Evolutionary conservation across 352 stramenopile species (phyloP), one percentile per base, ranked within the genome.

Genomic region (Phytophthora ramorum): DNA sequence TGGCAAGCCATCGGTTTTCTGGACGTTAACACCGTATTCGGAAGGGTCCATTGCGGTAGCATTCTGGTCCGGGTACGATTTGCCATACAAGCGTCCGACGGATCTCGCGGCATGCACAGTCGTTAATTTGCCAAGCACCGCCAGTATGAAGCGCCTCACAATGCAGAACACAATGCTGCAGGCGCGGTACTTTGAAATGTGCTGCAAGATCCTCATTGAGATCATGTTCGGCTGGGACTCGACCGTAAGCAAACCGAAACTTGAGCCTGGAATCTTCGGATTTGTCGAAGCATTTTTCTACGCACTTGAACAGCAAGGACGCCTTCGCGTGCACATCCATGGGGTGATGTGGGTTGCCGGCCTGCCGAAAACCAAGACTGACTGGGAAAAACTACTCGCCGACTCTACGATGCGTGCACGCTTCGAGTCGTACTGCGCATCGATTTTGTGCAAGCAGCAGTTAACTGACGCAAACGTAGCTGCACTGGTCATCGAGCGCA

Each of bases 211-310:
- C 12, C 41, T 48, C 6, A 48, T 48, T 8, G 41, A 48, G 13
- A 14, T 30, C 3, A 9, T 48, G 41, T 48, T 48, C 17, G 17
- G 41, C 5, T 48, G 41, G 41, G 41, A 48, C 19, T 48, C 17
- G 41, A 30, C 17, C 5, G 17, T 14, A 0, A 45, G 35, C 17
- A 32, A 19, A 5, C 53, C 53, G 4, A 52, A 46, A 35, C n/a
- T 19, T 19, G 32, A 50, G 8, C 53, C 24, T 4, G 53, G 53
- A 2, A 24, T 61, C 0, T 61, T 61, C 9, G 53, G 53, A 4
- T 43, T 34, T 24, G 41, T 61, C 17, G 53, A 61, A 35, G 53
- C 53, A 14, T 14, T 61, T 12, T 52, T 44, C n/a, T 61, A 61
- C 9, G 53, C 53, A 9, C 28, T 60, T 1, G 52, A 60, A 34